These are phyloP conservation scores for Tillandsia leiboldiana DNA, from an alignment of 176 grass and related monocot genomes.

Conservation along the genomic window DNA sequence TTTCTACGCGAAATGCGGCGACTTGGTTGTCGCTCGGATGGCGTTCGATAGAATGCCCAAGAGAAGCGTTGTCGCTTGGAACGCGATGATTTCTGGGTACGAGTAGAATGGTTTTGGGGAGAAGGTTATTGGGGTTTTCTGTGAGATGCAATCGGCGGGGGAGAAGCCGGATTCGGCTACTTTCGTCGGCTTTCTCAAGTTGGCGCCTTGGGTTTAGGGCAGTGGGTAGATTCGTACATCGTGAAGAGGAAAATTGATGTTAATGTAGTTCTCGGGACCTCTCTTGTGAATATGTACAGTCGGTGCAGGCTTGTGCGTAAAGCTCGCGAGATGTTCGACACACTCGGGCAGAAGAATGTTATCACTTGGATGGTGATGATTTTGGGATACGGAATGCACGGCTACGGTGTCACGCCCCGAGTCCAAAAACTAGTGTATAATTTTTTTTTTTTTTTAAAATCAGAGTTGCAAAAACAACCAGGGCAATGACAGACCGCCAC, in stretches of 20 bases:
- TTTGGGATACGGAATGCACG: constrained; percentile 71
- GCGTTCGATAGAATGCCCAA: constrained; percentile 59
- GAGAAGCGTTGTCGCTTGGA: constrained; percentile 60
- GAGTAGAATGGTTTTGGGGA: constrained; percentile 51
- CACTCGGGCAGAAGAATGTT: constrained; percentile 37
- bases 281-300: constrained; percentile 74
- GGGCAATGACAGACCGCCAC: no score
- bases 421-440: no score
- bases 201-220: constrained; percentile 51
- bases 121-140: constrained; percentile 40
- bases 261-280: constrained; percentile 51
- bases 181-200: constrained; percentile 44
- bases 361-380: constrained; percentile 76
- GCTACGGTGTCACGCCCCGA: no score
- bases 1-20: constrained; percentile 35
- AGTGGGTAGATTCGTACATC: constrained; percentile 43
- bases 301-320: constrained; percentile 50
- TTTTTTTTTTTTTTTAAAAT: no score
- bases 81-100: constrained; percentile 72
- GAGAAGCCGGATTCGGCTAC: constrained; percentile 47
- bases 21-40: constrained; percentile 33
- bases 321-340: constrained; percentile 50
- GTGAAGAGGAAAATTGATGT: constrained; percentile 32
- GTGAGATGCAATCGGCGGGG: constrained; percentile 40
- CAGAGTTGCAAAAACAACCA: no score